Base-by-base conservation (phyloP, 129 eudicot species). In the Erigeron canadensis region DNA sequence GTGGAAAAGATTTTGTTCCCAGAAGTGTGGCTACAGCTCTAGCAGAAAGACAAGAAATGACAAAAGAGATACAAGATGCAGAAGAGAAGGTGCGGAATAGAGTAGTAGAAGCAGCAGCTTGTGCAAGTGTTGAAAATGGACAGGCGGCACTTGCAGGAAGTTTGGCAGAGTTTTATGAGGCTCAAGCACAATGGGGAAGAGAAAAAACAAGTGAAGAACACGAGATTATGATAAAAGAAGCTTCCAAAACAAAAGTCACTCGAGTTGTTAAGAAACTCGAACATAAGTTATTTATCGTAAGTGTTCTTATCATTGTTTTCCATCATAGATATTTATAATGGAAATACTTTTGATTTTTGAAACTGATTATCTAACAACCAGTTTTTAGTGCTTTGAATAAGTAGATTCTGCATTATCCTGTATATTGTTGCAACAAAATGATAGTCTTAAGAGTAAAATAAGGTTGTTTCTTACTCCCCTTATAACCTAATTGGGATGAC, bases 1-100 rank as follows among this genome's bases (percentile, higher is more conserved):
- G 98, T 0, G 98, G 98, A 62, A 94, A 94, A 74, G 98, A 94
- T 79, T 94, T 94, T 61, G 88, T 94, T 58, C 95, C 98, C 40
- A 78, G 82, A 7, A 85, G 77, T 82, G 98, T 94, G 61, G 98
- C 96, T 69, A 61, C 83, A 42, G 93, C 82, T 70, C 83, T 94
- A 79, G 82, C 81, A 2, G 98, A 94, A 77, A 89, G 98, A 81
- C 88, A 89, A 62, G 98, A 87, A 74, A 74, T 77, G 71, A 82
- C 98, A 18, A 93, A 86, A 65, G 84, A 82, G 78, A 86, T 88
- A 51, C 93, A 88, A 83, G 96, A 88, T 72, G 88, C 82, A 61
- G 97, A 91, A 86, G 97, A 88, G 77, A 78, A 84, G 78, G 79
- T 75, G 18, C 68, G 84, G 45, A 81, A 42, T 56, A 72, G 46